Percentiles rank a stretch among this genome's conserved stretches.
Conservation (phyloP, 2,329 filamentous ascomycete species). For the Sporothrix phasma region DNA sequence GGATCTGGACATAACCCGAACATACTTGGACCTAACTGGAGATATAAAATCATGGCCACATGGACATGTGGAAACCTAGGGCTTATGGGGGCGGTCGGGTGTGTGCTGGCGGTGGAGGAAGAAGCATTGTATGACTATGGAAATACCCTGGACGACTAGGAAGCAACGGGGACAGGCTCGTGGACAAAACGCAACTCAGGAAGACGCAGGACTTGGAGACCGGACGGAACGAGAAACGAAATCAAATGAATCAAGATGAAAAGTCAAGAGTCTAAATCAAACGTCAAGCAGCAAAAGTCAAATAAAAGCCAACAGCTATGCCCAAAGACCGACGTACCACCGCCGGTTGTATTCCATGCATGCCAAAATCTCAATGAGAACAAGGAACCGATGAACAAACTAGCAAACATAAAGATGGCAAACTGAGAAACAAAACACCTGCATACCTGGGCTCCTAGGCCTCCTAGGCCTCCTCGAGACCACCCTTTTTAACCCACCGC, state of each 20-base stretch:
- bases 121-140: slow-evolving; percentile 1
- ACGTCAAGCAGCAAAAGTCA: too few species aligned
- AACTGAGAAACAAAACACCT: slow-evolving; percentile 1
- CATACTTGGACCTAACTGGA: too few species aligned
- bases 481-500: slow-evolving; percentile 48
- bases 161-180: neutral
- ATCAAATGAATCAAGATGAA: neutral
- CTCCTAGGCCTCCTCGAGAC: slow-evolving; percentile 43
- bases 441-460: neutral
- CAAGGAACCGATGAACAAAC: neutral
- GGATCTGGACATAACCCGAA: too few species aligned
- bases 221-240: neutral
- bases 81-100: neutral
- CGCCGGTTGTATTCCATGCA: neutral
- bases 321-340: neutral
- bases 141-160: slow-evolving; percentile 4
- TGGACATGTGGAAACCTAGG: neutral
- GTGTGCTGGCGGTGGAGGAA: neutral
- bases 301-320: too few species aligned
- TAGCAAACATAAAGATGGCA: neutral
- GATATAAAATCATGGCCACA: too few species aligned
- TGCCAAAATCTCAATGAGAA: neutral
- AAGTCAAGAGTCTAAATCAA: neutral
- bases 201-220: neutral
- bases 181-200: slow-evolving; percentile 11